Percentiles rank a stretch among this genome's conserved stretches.
phyloP scores from a whole-genome alignment of 2,329 filamentous ascomycete species.

The Fusarium staphyleae region DNA sequence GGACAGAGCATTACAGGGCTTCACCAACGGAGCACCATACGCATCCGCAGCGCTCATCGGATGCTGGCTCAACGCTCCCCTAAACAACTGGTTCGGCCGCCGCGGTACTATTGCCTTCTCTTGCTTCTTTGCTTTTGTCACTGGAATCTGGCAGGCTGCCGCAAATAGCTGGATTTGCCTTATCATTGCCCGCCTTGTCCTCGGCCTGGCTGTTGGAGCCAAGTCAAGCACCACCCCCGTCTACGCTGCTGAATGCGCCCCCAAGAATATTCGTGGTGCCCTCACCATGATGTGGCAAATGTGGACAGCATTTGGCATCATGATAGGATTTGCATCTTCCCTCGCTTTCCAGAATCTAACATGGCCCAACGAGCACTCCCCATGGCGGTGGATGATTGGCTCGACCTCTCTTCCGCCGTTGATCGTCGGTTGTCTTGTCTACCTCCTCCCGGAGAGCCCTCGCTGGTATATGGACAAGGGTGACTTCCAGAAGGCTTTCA shows the following conservation, averaged over 20 bases:
- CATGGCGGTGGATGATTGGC: slow-evolving; percentile 68
- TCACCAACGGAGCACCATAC: slow-evolving; percentile 63
- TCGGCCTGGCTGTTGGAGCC: slow-evolving; percentile 73
- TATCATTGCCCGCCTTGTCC: slow-evolving; percentile 68
- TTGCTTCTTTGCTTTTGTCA: slow-evolving; percentile 58
- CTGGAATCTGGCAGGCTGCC: slow-evolving; percentile 54
- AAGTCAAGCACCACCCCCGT: slow-evolving; percentile 72
- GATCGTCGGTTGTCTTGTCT: slow-evolving; percentile 65
- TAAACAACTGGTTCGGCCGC: slow-evolving; percentile 67
- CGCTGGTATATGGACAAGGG: slow-evolving; percentile 58
- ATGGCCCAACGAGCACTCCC: slow-evolving; percentile 49
- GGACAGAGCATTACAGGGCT: slow-evolving; percentile 50
- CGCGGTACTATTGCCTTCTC: slow-evolving; percentile 70
- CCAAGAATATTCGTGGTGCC: slow-evolving; percentile 71
- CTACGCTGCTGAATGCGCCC: slow-evolving; percentile 75
- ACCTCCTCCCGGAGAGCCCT: slow-evolving; percentile 64
- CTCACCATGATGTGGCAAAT: slow-evolving; percentile 79
- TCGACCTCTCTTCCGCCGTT: slow-evolving; percentile 63
- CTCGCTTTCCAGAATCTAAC: slow-evolving; percentile 59
- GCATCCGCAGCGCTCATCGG: slow-evolving; percentile 55
- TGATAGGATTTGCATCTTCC: slow-evolving; percentile 59
- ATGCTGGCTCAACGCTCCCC: slow-evolving; percentile 50
- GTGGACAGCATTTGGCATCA: slow-evolving; percentile 49
- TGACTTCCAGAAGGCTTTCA: slow-evolving; percentile 52
- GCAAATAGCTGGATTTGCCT: slow-evolving; percentile 62